Evolutionary conservation across 179 eudicot species (phyloP).

Genomic region (Beta macrorhiza): DNA sequence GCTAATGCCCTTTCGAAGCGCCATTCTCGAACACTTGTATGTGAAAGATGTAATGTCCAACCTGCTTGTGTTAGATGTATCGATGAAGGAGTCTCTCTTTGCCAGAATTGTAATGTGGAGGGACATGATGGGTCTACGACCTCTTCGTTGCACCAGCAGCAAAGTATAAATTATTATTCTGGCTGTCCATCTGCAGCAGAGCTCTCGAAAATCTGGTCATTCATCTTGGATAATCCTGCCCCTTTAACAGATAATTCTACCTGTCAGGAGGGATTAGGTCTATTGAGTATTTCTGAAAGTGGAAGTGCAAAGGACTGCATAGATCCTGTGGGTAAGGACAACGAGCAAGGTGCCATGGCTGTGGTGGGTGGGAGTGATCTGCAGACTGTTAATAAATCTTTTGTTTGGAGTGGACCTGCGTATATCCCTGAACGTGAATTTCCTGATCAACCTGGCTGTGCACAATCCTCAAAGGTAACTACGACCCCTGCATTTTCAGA

Average conservation of each 20-base stretch:
- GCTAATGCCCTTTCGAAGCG: slow-evolving; percentile 92
- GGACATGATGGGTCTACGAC: slow-evolving; percentile 48
- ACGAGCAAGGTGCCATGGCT: slow-evolving; percentile 24
- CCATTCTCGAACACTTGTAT: slow-evolving; percentile 81
- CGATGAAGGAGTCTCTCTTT: slow-evolving; percentile 73
- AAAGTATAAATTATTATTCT: slow-evolving; percentile 60
- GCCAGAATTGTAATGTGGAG: slow-evolving; percentile 67
- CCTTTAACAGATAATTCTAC: slow-evolving; percentile 45
- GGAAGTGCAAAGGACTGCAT: slow-evolving; percentile 17
- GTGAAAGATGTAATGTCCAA: slow-evolving; percentile 77
- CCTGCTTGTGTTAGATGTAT: slow-evolving; percentile 75
- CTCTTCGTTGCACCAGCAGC: slow-evolving; percentile 54
- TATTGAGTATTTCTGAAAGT: slow-evolving; percentile 54
- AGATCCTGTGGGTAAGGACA: slow-evolving; percentile 29
- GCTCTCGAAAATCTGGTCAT: slow-evolving; percentile 83
- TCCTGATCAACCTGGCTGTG: slow-evolving; percentile 34
- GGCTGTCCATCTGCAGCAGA: slow-evolving; percentile 92
- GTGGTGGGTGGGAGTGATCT: slow-evolving; percentile 27
- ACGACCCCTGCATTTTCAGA: not conserved
- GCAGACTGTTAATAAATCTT: slow-evolving; percentile 34
- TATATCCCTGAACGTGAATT: slow-evolving; percentile 38
- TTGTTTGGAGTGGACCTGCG: slow-evolving; percentile 43
- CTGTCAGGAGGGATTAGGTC: slow-evolving; percentile 64
- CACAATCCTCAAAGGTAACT: slow-evolving; percentile 62
- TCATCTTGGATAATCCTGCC: slow-evolving; percentile 42